Evolutionary conservation across 176 grass and related monocot genomes (phyloP).

Genomic region (Oryza glaberrima): DNA sequence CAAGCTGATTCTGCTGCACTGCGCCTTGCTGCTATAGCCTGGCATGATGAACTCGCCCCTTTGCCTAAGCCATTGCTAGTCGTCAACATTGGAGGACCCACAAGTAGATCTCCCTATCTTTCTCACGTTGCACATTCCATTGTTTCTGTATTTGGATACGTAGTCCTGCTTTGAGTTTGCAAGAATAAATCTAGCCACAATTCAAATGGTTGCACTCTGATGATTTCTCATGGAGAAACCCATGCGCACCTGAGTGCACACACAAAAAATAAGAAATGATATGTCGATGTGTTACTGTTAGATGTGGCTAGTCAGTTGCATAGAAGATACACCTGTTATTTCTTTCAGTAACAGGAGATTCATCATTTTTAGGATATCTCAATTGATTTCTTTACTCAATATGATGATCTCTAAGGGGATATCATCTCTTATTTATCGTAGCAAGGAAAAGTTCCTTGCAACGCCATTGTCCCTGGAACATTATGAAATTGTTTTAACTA

Average conservation of each 20-base stretch:
- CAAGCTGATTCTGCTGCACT: conserved; percentile 82
- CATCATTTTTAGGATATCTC: conserved; percentile 5
- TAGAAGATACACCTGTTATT: background rate
- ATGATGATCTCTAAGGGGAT: conserved; percentile 3
- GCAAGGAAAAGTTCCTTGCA: background rate
- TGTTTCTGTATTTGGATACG: background rate
- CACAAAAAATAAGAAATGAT: background rate
- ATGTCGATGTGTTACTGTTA: background rate
- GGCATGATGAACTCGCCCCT: conserved; percentile 92
- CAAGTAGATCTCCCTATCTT: conserved; percentile 54
- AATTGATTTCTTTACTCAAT: conserved; percentile 7
- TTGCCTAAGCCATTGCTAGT: conserved; percentile 84
- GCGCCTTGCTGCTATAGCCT: conserved; percentile 74
- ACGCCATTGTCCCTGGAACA: background rate
- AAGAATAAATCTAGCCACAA: conserved; percentile 6
- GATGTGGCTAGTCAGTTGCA: background rate
- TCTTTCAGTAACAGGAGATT: background rate
- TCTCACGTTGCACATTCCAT: background rate
- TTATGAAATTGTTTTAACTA: background rate
- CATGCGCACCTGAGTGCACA: background rate
- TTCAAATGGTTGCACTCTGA: conserved; percentile 1
- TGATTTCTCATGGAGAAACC: background rate
- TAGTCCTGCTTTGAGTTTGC: conserved; percentile 23
- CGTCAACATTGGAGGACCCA: conserved; percentile 83
- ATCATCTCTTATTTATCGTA: background rate